Percentiles rank a stretch among this genome's conserved stretches.
Evolutionary conservation across 495 filamentous ascomycete genomes (phyloP).

Genomic region (Jackrogersella minutella): DNA sequence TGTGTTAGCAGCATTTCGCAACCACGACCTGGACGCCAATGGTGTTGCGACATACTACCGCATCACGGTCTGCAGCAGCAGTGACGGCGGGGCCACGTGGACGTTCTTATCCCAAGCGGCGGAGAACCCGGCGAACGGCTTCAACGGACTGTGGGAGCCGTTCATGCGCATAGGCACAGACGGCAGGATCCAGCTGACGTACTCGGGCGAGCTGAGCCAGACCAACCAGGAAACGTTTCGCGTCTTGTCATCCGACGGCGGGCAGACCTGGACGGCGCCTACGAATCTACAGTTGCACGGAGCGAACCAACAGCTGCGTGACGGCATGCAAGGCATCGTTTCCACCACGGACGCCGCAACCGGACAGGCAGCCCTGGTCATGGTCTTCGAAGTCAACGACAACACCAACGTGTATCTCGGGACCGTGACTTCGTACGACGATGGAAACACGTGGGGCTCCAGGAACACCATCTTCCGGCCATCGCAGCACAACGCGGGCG

Average conservation of each 20-base stretch:
- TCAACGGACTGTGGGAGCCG: conserved; percentile 67
- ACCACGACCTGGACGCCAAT: conserved; percentile 58
- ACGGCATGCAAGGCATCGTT: conserved; percentile 63
- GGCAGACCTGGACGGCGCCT: conserved; percentile 57
- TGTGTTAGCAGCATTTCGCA: conserved; percentile 66
- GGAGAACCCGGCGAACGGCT: conserved; percentile 48
- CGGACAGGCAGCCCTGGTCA: conserved; percentile 54
- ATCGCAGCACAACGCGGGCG: conserved; percentile 56
- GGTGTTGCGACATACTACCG: conserved; percentile 60
- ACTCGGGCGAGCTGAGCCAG: conserved; percentile 60
- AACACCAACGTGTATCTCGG: conserved; percentile 59
- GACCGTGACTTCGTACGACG: conserved; percentile 62
- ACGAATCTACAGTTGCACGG: conserved; percentile 43
- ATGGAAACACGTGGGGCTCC: conserved; percentile 60
- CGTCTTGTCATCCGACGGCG: conserved; percentile 60
- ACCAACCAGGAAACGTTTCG: conserved; percentile 68
- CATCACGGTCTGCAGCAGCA: conserved; percentile 65
- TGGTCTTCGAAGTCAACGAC: conserved; percentile 64
- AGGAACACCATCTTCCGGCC: conserved; percentile 59
- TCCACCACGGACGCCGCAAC: conserved; percentile 55
- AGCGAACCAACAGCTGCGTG: conserved; percentile 51
- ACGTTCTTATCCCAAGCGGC: conserved; percentile 57
- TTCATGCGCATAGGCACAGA: conserved; percentile 61
- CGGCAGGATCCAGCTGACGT: conserved; percentile 66
- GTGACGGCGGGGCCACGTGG: conserved; percentile 62